Evolutionary conservation across 2,329 filamentous ascomycete genomes (phyloP).

Genomic region (Xylariaceae sp.): DNA sequence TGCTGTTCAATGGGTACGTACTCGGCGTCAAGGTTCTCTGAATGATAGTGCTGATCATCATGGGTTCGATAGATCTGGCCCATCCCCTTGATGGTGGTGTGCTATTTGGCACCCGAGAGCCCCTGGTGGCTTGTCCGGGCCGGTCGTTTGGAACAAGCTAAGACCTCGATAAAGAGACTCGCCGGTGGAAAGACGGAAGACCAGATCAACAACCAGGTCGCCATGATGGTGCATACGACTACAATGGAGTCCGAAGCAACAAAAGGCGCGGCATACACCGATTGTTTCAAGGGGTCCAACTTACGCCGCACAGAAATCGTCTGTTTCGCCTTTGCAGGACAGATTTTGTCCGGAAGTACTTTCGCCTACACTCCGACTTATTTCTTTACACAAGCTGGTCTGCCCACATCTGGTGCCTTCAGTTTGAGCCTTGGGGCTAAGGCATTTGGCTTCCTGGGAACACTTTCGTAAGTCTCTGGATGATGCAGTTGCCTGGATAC

Average conservation of each 20-base stretch:
- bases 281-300: conserved; percentile 43
- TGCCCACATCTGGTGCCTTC: conserved; percentile 30
- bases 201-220: conserved; percentile 37
- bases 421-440: conserved; percentile 32
- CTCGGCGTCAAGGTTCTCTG: not conserved
- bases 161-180: conserved; percentile 32
- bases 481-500: not conserved
- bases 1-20: conserved; percentile 39
- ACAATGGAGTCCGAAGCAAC: conserved; percentile 39
- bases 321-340: conserved; percentile 23
- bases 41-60: no score
- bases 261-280: conserved; percentile 39
- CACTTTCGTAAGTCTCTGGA: conserved; percentile 31
- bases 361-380: conserved; percentile 29
- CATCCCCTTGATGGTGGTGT: conserved; percentile 35
- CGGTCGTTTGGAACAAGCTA: conserved; percentile 34
- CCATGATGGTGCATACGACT: conserved; percentile 44
- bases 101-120: conserved; percentile 42
- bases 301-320: conserved; percentile 31
- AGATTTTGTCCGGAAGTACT: conserved; percentile 15
- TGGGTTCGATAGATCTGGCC: conserved; percentile 33
- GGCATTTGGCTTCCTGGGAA: conserved; percentile 36
- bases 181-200: conserved; percentile 27
- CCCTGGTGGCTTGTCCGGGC: conserved; percentile 44
- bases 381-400: conserved; percentile 32